Percentiles rank a stretch among this genome's conserved stretches.
Evolutionary conservation across 1,284 basidiomycete species (phyloP).

Genomic region (Serendipita sp.): DNA sequence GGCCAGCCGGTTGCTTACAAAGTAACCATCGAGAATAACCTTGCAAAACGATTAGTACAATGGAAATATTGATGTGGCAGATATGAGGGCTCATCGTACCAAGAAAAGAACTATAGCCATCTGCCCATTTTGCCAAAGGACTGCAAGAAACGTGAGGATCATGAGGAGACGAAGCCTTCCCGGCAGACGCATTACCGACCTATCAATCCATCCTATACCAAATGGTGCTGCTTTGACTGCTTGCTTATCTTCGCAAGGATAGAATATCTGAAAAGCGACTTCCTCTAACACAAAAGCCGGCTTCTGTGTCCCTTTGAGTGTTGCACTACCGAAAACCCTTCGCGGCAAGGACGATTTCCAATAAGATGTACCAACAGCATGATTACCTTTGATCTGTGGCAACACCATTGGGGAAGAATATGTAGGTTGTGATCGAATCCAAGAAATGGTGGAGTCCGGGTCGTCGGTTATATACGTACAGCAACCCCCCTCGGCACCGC

Average conservation of each 20-base stretch:
- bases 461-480: background rate
- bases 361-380: slow-evolving; percentile 40
- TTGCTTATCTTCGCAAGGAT: slow-evolving; percentile 32
- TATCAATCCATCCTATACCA: slow-evolving; percentile 36
- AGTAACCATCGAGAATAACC: slow-evolving; percentile 1
- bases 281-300: slow-evolving; percentile 38
- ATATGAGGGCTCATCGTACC: slow-evolving; percentile 23
- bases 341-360: slow-evolving; percentile 31
- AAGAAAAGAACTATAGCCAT: background rate
- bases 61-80: slow-evolving; percentile 13
- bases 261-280: slow-evolving; percentile 44
- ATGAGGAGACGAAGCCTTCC: background rate
- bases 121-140: background rate
- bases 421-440: background rate
- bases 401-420: slow-evolving; percentile 17
- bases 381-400: slow-evolving; percentile 28
- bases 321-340: slow-evolving; percentile 28
- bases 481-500: no score
- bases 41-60: background rate
- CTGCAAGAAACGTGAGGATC: background rate
- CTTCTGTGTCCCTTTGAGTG: slow-evolving; percentile 19
- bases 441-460: background rate
- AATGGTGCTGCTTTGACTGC: slow-evolving; percentile 17
- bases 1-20: background rate
- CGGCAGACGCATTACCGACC: background rate